These are phyloP conservation scores for Xylaria polymorpha DNA, from an alignment of 2,329 filamentous ascomycete species.

Conservation along the genomic window DNA sequence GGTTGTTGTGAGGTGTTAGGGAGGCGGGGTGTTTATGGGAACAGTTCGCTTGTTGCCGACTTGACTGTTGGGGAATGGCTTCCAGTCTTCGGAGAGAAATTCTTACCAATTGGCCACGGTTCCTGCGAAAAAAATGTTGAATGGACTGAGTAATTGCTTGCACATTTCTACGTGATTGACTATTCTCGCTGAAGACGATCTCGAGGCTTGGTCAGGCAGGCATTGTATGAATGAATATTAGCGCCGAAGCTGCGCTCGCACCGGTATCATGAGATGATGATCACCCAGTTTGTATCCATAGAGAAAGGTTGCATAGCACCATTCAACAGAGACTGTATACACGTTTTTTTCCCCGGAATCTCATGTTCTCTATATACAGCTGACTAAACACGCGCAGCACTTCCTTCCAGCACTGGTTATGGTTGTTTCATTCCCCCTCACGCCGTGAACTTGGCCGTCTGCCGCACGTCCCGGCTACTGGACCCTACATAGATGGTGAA, in stretches of 20 bases:
- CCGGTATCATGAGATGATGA: background rate
- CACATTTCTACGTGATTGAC: background rate
- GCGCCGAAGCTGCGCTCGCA: background rate
- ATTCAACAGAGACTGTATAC: background rate
- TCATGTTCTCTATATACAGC: slow-evolving; percentile 3
- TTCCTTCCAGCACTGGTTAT: background rate
- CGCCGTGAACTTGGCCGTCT: slow-evolving; percentile 52
- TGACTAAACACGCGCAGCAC: background rate
- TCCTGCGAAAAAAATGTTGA: background rate
- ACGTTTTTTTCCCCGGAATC: background rate
- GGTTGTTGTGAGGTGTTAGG: background rate
- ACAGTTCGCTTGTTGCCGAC: background rate
- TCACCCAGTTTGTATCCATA: background rate
- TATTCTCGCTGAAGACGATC: background rate
- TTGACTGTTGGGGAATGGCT: background rate
- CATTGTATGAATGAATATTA: background rate
- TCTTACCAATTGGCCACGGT: background rate
- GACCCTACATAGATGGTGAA: slow-evolving; percentile 59
- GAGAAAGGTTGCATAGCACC: slow-evolving; percentile 1
- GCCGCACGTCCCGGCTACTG: slow-evolving; percentile 59
- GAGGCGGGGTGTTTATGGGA: background rate
- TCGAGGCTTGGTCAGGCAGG: background rate
- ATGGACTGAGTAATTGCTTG: background rate
- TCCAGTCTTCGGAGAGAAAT: background rate
- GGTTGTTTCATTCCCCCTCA: slow-evolving; percentile 21